phyloP scores from a whole-genome alignment of 2,329 filamentous ascomycete genomes.

The Emergomyces orientalis region DNA sequence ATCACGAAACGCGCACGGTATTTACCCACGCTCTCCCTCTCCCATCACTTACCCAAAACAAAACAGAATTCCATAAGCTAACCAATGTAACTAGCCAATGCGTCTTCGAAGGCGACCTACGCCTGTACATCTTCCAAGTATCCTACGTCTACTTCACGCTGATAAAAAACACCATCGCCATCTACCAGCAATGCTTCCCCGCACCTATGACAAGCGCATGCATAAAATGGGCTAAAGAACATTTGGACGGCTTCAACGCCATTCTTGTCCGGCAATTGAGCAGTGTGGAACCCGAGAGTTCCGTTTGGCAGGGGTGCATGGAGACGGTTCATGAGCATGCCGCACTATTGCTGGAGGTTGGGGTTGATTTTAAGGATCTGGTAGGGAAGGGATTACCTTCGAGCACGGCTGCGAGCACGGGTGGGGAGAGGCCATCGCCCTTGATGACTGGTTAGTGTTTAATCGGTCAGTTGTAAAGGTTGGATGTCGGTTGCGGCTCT shows the following conservation, averaged over 20 bases:
- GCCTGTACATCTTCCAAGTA: conserved; percentile 87
- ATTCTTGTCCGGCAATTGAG: conserved; percentile 77
- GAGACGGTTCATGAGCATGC: conserved; percentile 72
- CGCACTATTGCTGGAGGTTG: conserved; percentile 69
- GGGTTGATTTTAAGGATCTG: conserved; percentile 77
- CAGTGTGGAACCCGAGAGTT: conserved; percentile 66
- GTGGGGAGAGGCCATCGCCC: not conserved
- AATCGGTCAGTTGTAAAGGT: not conserved
- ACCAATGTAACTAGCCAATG: conserved; percentile 57
- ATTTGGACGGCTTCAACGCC: conserved; percentile 82
- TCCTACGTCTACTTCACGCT: conserved; percentile 93
- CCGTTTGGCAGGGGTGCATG: conserved; percentile 75
- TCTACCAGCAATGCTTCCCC: conserved; percentile 80
- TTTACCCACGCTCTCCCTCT: conserved; percentile 18
- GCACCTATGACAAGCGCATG: conserved; percentile 83
- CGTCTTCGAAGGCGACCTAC: conserved; percentile 87
- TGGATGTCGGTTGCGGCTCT: not conserved
- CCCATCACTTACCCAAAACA: not conserved
- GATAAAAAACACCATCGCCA: conserved; percentile 84
- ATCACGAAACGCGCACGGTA: conserved; percentile 79
- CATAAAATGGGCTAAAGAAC: conserved; percentile 96
- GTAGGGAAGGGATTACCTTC: conserved; percentile 36
- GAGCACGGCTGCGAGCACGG: not conserved
- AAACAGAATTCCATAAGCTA: conserved; percentile 4
- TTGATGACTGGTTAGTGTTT: not conserved